These are phyloP conservation scores for Fragilaria radians DNA, from an alignment of 108 stramenopile species.

Conservation along the genomic window DNA sequence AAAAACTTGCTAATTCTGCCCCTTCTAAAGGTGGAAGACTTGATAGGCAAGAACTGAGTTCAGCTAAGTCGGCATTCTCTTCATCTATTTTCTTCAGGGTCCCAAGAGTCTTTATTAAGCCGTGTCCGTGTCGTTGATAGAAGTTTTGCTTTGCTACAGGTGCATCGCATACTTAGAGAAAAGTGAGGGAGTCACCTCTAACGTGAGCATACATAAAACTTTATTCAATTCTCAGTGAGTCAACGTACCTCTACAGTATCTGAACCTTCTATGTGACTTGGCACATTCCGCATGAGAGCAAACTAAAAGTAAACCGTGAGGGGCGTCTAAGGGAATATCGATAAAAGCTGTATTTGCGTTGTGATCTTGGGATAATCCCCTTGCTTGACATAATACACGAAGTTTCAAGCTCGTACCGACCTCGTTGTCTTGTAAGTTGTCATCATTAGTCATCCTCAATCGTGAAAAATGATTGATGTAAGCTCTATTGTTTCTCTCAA, in stretches of 20 bases:
- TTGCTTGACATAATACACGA: constrained; percentile 35
- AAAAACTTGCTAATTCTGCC: too few relatives aligned
- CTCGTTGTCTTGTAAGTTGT: too few relatives aligned
- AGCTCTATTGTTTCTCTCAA: too few relatives aligned
- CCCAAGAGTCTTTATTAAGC: too few relatives aligned
- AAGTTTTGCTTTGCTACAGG: constrained; percentile 81
- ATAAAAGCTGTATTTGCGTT: constrained; percentile 17
- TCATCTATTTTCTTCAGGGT: too few relatives aligned
- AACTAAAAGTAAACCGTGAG: constrained; percentile 2
- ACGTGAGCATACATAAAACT: neutral
- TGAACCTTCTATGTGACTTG: neutral
- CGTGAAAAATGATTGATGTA: too few relatives aligned
- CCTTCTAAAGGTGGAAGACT: too few relatives aligned
- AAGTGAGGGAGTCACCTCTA: neutral
- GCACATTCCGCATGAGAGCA: constrained; percentile 6
- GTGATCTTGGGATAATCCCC: constrained; percentile 44
- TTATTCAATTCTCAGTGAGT: neutral
- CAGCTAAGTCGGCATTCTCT: too few relatives aligned
- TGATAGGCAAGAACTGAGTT: too few relatives aligned
- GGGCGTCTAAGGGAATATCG: constrained; percentile 2
- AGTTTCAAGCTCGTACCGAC: too few relatives aligned
- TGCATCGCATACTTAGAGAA: constrained; percentile 6
- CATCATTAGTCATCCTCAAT: too few relatives aligned
- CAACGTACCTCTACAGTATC: constrained; percentile 9
- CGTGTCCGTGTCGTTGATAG: constrained; percentile 68